phyloP scores from a whole-genome alignment of 2,329 filamentous ascomycete genomes.

The Arthrocladium fulminans region DNA sequence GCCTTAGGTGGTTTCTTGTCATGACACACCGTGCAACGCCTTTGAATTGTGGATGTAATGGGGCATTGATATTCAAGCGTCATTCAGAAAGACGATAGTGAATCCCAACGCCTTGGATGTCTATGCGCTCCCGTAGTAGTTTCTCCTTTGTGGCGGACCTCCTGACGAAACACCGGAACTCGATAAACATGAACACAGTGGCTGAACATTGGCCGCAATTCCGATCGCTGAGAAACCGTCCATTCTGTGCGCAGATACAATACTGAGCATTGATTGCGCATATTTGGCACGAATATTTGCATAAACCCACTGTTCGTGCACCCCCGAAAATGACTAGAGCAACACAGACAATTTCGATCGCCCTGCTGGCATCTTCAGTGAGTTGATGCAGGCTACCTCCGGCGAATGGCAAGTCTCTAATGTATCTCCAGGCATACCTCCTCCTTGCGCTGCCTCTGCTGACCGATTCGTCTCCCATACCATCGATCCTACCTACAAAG shows the following conservation, averaged over 20 bases:
- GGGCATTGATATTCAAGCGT: not conserved
- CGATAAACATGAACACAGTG: too few species aligned
- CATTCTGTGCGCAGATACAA: too few species aligned
- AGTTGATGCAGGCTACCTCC: conserved; percentile 5
- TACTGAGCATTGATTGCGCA: too few species aligned
- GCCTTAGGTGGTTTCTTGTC: not conserved
- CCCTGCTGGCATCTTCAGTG: conserved; percentile 15
- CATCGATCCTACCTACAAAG: conserved; percentile 22
- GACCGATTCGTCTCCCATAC: conserved; percentile 20
- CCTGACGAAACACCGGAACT: too few species aligned
- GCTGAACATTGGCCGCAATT: too few species aligned
- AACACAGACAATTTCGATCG: conserved; percentile 78
- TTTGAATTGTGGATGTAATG: not conserved
- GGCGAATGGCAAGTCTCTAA: not conserved
- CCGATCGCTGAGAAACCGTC: too few species aligned
- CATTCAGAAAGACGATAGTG: not conserved
- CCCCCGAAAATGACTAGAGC: conserved; percentile 72
- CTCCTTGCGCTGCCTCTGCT: conserved; percentile 22
- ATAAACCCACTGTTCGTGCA: not conserved
- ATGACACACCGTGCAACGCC: not conserved
- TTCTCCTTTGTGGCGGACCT: not conserved
- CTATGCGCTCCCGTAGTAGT: not conserved
- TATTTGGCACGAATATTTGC: too few species aligned
- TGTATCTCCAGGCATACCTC: conserved; percentile 17
- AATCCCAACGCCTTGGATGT: too few species aligned